Conservation (phyloP, 495 filamentous ascomycete genomes). For the Amorphotheca resinae region DNA sequence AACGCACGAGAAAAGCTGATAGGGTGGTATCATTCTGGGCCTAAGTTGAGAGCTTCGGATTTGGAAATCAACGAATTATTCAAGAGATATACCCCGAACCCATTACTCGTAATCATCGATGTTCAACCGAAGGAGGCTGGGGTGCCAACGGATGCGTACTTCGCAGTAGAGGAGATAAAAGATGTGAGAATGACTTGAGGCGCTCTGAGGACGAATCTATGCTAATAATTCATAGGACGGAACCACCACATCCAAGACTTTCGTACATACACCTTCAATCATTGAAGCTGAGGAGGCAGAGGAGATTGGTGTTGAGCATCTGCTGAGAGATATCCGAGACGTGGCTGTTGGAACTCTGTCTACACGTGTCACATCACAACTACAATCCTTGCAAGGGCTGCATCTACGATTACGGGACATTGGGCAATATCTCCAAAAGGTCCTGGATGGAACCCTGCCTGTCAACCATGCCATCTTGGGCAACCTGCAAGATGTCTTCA, state of each 20-base stretch:
- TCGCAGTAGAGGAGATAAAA: conserved; percentile 98
- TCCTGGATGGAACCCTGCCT: conserved; percentile 79
- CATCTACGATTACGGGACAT: conserved; percentile 94
- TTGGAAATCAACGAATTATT: conserved; percentile 99
- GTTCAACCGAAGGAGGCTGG: conserved; percentile 97
- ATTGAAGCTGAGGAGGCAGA: conserved; percentile 99
- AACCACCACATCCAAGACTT: conserved; percentile 92
- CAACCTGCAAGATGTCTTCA: conserved; percentile 97
- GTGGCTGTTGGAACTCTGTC: conserved; percentile 97
- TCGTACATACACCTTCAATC: conserved; percentile 97
- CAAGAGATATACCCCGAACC: conserved; percentile 97
- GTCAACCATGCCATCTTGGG: conserved; percentile 96
- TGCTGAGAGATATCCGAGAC: conserved; percentile 94
- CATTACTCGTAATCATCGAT: conserved; percentile 93
- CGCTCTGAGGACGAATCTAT: neutral
- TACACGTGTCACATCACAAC: conserved; percentile 92
- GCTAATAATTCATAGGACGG: conserved; percentile 57
- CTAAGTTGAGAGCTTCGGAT: conserved; percentile 92
- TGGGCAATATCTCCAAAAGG: conserved; percentile 88
- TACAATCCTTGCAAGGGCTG: conserved; percentile 92
- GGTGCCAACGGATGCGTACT: conserved; percentile 97
- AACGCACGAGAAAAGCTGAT: conserved; percentile 98
- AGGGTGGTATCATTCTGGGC: conserved; percentile 98
- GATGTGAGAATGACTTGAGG: conserved; percentile 51
- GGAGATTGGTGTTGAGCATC: conserved; percentile 96